These are phyloP conservation scores for Arbutus unedo DNA, from an alignment of 148 eudicot species.

Conservation along the genomic window DNA sequence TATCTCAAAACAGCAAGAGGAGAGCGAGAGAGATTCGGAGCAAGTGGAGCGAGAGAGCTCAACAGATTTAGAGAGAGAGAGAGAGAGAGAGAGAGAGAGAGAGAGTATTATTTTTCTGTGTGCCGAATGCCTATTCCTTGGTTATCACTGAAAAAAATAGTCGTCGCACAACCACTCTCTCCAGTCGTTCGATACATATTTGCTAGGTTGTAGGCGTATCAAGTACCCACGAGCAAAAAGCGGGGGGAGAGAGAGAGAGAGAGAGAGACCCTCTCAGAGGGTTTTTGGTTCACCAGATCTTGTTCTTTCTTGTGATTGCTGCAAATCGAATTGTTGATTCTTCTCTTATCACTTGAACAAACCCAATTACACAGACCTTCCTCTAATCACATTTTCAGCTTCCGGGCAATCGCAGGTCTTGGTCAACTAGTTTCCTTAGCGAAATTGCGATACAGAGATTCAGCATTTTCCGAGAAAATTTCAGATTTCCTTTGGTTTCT, in stretches of 20 bases:
- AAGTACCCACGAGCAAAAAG: too few species aligned
- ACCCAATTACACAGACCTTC: neutral
- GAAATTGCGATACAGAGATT: neutral
- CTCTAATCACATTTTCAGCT: neutral
- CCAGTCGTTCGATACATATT: too few species aligned
- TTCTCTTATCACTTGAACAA: neutral
- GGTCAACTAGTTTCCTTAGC: too few species aligned
- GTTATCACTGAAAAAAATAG: neutral
- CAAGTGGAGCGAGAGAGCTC: neutral
- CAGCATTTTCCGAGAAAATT: neutral
- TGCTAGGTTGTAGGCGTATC: too few species aligned
- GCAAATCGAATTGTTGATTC: neutral
- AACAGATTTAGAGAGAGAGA: neutral
- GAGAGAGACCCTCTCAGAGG: neutral
- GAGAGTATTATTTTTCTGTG: conserved; percentile 11
- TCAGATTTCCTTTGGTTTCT: neutral
- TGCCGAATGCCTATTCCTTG: neutral
- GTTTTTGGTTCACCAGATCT: conserved; percentile 14
- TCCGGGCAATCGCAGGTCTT: too few species aligned
- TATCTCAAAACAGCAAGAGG: neutral
- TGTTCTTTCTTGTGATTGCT: neutral
- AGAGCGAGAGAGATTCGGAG: conserved; percentile 1
- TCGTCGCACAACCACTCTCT: conserved; percentile 5
- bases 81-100: conserved; percentile 1
- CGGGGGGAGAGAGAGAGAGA: neutral